A percentile compares a stretch with the other conserved stretches of the same genome.
phyloP scores from a whole-genome alignment of 495 filamentous ascomycete species.

The Echria macrotheca region DNA sequence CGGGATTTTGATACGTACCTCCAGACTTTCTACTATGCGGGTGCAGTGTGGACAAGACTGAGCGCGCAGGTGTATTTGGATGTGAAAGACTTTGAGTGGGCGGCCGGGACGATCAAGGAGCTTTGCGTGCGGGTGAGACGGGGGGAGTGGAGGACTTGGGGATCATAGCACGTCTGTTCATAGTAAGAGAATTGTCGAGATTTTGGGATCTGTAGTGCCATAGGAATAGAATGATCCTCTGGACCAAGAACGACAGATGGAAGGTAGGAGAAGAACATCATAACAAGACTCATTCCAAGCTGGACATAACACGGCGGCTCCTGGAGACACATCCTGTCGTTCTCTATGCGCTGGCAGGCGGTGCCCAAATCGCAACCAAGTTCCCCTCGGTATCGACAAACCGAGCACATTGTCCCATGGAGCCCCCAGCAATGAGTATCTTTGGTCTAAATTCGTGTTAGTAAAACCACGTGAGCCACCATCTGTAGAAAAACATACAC shows the following conservation, averaged over 20 bases:
- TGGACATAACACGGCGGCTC: too few species aligned
- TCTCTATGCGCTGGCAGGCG: too few species aligned
- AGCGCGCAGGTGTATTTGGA: slow-evolving; percentile 69
- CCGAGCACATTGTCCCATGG: slow-evolving; percentile 3
- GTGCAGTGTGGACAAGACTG: slow-evolving; percentile 56
- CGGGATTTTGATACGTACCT: slow-evolving; percentile 57
- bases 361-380: slow-evolving; percentile 5
- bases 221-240: too few species aligned
- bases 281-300: too few species aligned
- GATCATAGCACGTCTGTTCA: too few species aligned
- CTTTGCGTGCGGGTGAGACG: not conserved
- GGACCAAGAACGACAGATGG: too few species aligned
- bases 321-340: too few species aligned
- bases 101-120: slow-evolving; percentile 39
- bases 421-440: slow-evolving; percentile 2
- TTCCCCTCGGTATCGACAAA: slow-evolving; percentile 12
- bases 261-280: too few species aligned
- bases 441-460: slow-evolving; percentile 3
- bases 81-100: slow-evolving; percentile 61
- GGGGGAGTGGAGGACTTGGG: not conserved
- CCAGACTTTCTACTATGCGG: slow-evolving; percentile 50
- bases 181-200: too few species aligned
- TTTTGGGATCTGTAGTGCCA: too few species aligned
- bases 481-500: not conserved
- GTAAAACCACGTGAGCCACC: not conserved